These are phyloP conservation scores for Saposhnikovia divaricata DNA, from an alignment of 129 eudicot genomes.

Conservation along the genomic window DNA sequence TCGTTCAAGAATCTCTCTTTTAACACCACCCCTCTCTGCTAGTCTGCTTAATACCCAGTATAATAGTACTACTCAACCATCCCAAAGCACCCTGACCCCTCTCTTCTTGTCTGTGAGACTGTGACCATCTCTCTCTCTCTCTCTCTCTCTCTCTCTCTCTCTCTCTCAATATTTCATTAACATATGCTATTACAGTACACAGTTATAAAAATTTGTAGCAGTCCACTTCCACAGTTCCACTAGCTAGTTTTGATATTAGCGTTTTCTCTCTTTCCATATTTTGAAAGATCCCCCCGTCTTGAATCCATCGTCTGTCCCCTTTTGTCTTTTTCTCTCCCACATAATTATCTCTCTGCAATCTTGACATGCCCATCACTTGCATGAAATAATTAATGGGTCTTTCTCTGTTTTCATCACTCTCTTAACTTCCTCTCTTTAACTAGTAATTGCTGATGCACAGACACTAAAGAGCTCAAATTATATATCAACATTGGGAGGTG, in stretches of 20 bases:
- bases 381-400: neutral
- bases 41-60: neutral
- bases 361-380: neutral
- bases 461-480: neutral
- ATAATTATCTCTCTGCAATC: neutral
- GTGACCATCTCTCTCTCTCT: neutral
- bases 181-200: too few species aligned
- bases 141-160: too few species aligned
- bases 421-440: neutral
- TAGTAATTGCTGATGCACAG: neutral
- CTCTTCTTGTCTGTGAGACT: neutral
- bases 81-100: constrained; percentile 2
- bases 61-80: neutral
- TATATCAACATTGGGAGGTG: neutral
- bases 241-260: constrained; percentile 5
- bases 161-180: neutral
- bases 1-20: neutral
- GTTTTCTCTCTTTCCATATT: neutral
- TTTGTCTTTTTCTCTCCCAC: neutral
- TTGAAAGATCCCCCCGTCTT: constrained; percentile 15
- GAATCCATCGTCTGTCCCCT: constrained; percentile 12
- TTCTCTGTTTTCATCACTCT: neutral
- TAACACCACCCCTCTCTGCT: neutral
- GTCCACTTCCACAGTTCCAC: constrained; percentile 3
- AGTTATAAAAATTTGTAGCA: neutral